Percentiles rank a stretch among this genome's conserved stretches.
Evolutionary conservation across 805 yeast species (phyloP).

Genomic region (Candida broadrunensis): DNA sequence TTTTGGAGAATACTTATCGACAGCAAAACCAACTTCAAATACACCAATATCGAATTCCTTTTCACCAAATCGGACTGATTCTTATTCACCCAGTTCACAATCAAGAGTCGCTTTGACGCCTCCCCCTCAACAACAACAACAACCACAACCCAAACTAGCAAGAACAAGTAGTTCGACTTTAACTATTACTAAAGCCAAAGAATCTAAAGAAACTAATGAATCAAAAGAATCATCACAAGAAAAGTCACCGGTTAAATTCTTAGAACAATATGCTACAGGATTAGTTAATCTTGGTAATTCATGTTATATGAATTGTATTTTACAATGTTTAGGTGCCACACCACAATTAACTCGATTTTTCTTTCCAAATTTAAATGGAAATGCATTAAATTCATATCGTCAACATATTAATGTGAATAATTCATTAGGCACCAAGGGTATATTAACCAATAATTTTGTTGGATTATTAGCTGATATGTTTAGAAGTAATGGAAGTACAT

Average conservation of each 20-base stretch:
- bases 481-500: conserved; percentile 41
- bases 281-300: conserved; percentile 82
- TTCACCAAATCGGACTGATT: background rate
- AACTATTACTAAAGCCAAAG: background rate
- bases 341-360: conserved; percentile 63
- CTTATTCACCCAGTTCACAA: background rate
- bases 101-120: background rate
- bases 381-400: conserved; percentile 47
- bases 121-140: background rate
- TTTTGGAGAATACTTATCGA: conserved; percentile 13
- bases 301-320: conserved; percentile 86
- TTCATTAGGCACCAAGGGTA: conserved; percentile 77
- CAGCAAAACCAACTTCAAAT: conserved; percentile 13
- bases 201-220: conserved; percentile 1
- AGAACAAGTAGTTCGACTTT: background rate
- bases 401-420: conserved; percentile 71
- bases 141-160: background rate
- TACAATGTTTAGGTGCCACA: conserved; percentile 83
- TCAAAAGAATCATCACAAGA: background rate
- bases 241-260: conserved; percentile 8
- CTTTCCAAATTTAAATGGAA: conserved; percentile 31
- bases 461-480: conserved; percentile 55
- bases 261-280: conserved; percentile 59
- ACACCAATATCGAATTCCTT: conserved; percentile 18
- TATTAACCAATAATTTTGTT: conserved; percentile 67